A percentile compares a stretch with the other conserved stretches of the same genome.
Evolutionary conservation across 129 eudicot genomes (phyloP).

Genomic region (Ambrosia trifida): DNA sequence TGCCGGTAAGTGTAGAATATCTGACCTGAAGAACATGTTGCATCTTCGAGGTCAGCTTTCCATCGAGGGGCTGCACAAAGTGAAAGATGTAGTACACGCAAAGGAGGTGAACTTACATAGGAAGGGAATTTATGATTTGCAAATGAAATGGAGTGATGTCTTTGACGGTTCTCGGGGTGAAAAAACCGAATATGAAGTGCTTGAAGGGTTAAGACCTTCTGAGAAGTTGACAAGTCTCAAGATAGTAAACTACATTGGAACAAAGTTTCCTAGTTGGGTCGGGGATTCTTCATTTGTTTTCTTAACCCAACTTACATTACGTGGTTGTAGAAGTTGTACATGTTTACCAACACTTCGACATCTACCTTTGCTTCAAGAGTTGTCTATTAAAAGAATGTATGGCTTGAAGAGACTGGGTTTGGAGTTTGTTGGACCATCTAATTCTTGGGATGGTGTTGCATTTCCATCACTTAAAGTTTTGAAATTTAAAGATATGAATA

Average conservation of each 20-base stretch:
- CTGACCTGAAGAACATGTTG: constrained; percentile 24
- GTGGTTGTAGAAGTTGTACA: constrained; percentile 35
- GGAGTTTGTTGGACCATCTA: constrained; percentile 35
- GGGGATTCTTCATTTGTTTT: constrained; percentile 39
- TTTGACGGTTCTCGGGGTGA: constrained; percentile 21
- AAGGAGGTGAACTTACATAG: constrained; percentile 40
- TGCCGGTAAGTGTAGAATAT: constrained; percentile 21
- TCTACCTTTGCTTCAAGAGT: constrained; percentile 12
- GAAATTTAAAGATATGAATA: not conserved
- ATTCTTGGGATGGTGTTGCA: constrained; percentile 12
- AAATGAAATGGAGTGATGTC: constrained; percentile 38
- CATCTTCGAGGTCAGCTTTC: constrained; percentile 31
- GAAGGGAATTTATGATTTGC: constrained; percentile 20
- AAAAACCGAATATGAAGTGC: constrained; percentile 31
- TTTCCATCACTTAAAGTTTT: constrained; percentile 38
- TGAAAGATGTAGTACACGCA: constrained; percentile 31
- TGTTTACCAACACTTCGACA: no score
- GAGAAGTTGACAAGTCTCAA: constrained; percentile 27
- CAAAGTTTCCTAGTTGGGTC: constrained; percentile 48
- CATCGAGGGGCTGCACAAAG: constrained; percentile 33
- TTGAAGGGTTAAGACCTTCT: constrained; percentile 38
- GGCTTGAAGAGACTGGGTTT: constrained; percentile 33
- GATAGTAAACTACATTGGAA: constrained; percentile 34
- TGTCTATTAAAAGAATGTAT: constrained; percentile 32
- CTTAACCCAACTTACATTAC: constrained; percentile 32